Evolutionary conservation across 257 asterid genomes (phyloP).

Genomic region (Gentiana dahurica): DNA sequence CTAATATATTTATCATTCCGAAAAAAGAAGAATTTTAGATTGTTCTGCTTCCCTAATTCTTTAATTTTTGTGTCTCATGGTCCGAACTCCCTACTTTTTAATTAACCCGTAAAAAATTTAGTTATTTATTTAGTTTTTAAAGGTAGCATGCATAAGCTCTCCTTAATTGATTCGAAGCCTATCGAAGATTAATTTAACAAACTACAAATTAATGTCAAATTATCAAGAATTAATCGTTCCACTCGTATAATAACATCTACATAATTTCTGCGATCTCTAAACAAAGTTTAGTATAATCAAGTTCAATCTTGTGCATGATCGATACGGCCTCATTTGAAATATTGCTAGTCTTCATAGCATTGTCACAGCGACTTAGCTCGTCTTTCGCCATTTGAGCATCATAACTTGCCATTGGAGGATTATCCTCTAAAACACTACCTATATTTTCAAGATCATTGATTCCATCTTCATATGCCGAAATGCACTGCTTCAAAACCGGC

Average conservation of each 20-base stretch:
- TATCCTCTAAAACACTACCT: background rate
- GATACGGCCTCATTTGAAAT: background rate
- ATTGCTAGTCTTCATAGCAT: background rate
- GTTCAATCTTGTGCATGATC: background rate
- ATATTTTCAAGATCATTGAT: background rate
- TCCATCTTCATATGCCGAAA: constrained; percentile 2
- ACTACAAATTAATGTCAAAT: no score
- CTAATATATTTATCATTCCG: no score
- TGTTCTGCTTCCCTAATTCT: no score
- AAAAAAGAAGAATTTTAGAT: no score
- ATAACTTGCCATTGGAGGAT: constrained; percentile 1
- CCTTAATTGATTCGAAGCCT: no score
- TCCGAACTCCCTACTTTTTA: no score
- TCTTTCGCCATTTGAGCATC: background rate
- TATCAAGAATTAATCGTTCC: no score
- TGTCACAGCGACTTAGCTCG: background rate
- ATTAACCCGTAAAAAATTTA: no score
- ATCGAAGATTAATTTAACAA: no score
- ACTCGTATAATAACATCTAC: background rate
- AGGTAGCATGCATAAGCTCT: no score
- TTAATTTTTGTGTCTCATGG: no score
- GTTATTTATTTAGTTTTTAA: no score
- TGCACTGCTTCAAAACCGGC: background rate
- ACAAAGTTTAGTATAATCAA: background rate
- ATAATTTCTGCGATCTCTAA: background rate